Evolutionary conservation across 2,329 filamentous ascomycete species (phyloP).

Genomic region (Colletotrichum sp.): DNA sequence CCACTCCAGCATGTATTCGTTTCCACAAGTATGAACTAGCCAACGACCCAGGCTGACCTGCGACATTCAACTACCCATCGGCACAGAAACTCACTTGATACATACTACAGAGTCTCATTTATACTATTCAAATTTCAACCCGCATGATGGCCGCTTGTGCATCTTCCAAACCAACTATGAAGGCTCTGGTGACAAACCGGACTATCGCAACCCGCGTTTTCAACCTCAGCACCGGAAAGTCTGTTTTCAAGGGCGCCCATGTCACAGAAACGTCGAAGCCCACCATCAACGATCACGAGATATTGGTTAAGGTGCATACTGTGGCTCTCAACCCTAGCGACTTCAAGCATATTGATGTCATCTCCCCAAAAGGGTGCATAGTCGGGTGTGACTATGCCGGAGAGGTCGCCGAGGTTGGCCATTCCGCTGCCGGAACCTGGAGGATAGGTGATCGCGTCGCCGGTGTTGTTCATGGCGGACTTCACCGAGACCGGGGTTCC

Average conservation of each 20-base stretch:
- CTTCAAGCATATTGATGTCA: conserved; percentile 31
- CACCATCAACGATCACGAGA: conserved; percentile 15
- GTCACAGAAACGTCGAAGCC: not conserved
- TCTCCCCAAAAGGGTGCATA: conserved; percentile 31
- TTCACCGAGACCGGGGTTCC: conserved; percentile 27
- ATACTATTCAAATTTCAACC: not conserved
- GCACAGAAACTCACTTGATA: not conserved
- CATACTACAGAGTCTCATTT: not conserved
- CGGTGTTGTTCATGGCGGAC: conserved; percentile 26
- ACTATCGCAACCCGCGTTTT: not conserved
- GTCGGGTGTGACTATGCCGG: conserved; percentile 36
- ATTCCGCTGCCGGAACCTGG: not conserved
- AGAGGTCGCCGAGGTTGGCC: conserved; percentile 33
- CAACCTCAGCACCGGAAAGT: conserved; percentile 26
- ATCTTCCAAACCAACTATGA: conserved; percentile 11
- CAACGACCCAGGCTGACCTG: not conserved
- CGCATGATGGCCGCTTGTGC: not conserved
- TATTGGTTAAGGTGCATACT: conserved; percentile 32
- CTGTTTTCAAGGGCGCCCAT: not conserved
- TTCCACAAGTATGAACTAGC: not conserved
- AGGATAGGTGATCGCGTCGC: conserved; percentile 31
- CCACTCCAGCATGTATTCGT: not conserved
- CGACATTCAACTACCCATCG: not conserved
- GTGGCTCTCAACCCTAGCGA: conserved; percentile 38
- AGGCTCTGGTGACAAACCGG: conserved; percentile 21